Base-by-base conservation (phyloP, 805 yeast species). In the Wickerhamomyces silvicola region DNA sequence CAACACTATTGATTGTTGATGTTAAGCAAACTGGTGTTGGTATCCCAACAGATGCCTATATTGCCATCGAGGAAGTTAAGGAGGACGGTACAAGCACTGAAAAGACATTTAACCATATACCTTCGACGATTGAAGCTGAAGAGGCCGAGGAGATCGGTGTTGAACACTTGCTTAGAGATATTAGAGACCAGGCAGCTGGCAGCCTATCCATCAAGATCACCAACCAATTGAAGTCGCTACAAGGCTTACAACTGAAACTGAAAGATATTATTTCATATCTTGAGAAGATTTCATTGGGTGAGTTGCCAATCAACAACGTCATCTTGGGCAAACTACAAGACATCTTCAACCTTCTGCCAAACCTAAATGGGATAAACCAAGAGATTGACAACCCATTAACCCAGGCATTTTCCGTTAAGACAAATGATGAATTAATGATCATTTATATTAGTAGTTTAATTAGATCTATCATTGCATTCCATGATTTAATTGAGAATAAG, bases 111-210 rank as follows among this genome's bases (percentile, higher is more conserved):
- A 75, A 84, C 28, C 98, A 92, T 59, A 77, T 90, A 19, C 96
- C 97, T 9, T 84, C 96, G 10, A 68, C 75, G 18, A 86, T 94
- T 42, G 90, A 84, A 55, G 99, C 99, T 4, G 98, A 92, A 55
- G 99, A 92, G 56, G 98, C 98, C 8, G 99, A 92, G 61, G 99
- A 92, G 60, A 92, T 92, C 46, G 99, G 98, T 41, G 99, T 92
- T 10, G 99, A 92, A 59, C 99, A 92, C 57, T 62, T 92, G 39
- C 62, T 92, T 38, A 78, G 97, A 52, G 98, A 92, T 52, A 86
- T 87, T 16, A 76, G 97, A 50, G 97, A 90, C 54, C 96, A 88
- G 48, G 96, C 97, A 8, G 94, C 95, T 10, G 98, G 98, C 8
- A 81, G 81, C 29, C 70, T 92, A 38, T 80, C 97, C 3, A 75